These are phyloP conservation scores for Phanerochaete sordida DNA, from an alignment of 768 basidiomycete species.

Conservation along the genomic window DNA sequence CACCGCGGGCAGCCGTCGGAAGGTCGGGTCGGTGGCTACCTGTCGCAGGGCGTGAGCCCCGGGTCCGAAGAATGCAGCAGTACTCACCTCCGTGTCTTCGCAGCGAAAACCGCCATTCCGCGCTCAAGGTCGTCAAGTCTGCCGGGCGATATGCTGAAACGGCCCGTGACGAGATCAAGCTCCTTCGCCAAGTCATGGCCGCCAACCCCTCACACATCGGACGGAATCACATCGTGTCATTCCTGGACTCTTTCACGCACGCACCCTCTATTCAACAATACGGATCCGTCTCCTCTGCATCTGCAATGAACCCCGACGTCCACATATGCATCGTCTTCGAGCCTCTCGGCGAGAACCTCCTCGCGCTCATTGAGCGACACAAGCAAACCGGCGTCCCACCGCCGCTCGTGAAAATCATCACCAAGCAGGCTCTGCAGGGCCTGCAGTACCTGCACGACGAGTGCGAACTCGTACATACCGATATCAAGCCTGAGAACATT, in stretches of 20 bases:
- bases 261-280: conserved; percentile 28
- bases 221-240: conserved; percentile 77
- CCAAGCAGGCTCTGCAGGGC: conserved; percentile 83
- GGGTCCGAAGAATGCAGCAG: neutral
- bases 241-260: conserved; percentile 88
- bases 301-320: conserved; percentile 17
- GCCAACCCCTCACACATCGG: conserved; percentile 77
- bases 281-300: neutral
- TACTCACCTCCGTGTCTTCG: conserved; percentile 13
- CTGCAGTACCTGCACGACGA: conserved; percentile 91
- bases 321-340: conserved; percentile 94
- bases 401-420: conserved; percentile 79
- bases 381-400: conserved; percentile 83
- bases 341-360: conserved; percentile 75
- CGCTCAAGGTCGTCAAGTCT: conserved; percentile 94
- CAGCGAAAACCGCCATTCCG: conserved; percentile 76
- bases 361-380: conserved; percentile 71
- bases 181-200: conserved; percentile 71
- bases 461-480: conserved; percentile 90
- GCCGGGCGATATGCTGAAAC: conserved; percentile 95
- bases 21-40: neutral
- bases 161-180: conserved; percentile 93
- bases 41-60: neutral
- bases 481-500: conserved; percentile 95
- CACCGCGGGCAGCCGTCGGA: neutral